Evolutionary conservation across 176 grass and related monocot genomes (phyloP), one percentile per base, ranked within the genome.

Genomic region (Aechmea fasciata): DNA sequence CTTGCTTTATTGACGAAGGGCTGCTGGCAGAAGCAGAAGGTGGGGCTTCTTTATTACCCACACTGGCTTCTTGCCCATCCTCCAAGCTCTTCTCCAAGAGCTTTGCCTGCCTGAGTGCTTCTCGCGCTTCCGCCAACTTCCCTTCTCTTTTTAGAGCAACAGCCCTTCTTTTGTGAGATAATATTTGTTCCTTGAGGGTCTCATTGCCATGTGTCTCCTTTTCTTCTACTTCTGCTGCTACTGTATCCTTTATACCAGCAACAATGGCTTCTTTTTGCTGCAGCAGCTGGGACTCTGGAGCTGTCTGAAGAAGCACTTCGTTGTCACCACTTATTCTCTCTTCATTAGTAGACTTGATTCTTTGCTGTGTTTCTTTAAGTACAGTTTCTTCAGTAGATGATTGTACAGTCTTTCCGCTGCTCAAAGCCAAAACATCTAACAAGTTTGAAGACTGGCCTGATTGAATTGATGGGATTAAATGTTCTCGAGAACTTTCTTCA

Each of bases 111-210:
- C 83, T 96, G 62, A 92, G 50, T 65, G 91, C 88, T 83, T 92
- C 93, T 70, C 82, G 83, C 9, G 93, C 93, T 83, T 96, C 89
- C 73, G 74, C 48, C 69, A 92, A 54, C 67, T 89, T 89, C 47
- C 93, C 93, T 76, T 96, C 93, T 81, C 93, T 81, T 79, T 96
- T 96, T 48, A 92, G 83, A 48, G 86, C 79, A 75, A 96, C 69
- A 57, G 93, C 83, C 76, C 81, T 90, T 81, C 78, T 84, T 83
- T 96, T 96, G 63, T 82, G 86, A 73, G 83, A 65, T 81, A 96
- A 71, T 23, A 96, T 92, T 29, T 90, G 83, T 79, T 89, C 65
- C 77, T 83, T 96, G 9, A 77, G 76, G 22, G 57, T 72, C 82
- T 72, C 77, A 53, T 69, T 66, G 57, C 79, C 85, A 78, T 82